Evolutionary conservation across 2,329 filamentous ascomycete species (phyloP).

Genomic region (Fusarium sp.): DNA sequence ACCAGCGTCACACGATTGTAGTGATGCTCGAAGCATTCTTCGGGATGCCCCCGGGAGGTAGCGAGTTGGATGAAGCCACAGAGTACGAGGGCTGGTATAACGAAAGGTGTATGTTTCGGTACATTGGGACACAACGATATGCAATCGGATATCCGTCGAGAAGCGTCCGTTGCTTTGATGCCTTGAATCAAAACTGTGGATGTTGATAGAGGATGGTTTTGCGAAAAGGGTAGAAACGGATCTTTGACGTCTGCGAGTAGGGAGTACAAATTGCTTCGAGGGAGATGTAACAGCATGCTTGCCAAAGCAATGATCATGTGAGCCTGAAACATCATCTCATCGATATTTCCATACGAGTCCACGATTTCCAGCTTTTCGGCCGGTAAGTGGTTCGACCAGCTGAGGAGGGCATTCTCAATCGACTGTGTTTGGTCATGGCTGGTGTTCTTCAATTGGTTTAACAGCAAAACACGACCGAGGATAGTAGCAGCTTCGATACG

Average conservation of each 20-base stretch:
- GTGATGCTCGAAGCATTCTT: slow-evolving; percentile 44
- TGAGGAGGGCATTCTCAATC: slow-evolving; percentile 40
- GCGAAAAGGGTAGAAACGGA: slow-evolving; percentile 16
- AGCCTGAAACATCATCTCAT: slow-evolving; percentile 46
- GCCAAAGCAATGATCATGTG: slow-evolving; percentile 41
- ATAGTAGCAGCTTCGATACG: slow-evolving; percentile 43
- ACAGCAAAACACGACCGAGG: slow-evolving; percentile 29
- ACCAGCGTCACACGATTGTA: slow-evolving; percentile 40
- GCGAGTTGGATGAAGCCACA: slow-evolving; percentile 43
- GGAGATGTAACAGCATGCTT: slow-evolving; percentile 41
- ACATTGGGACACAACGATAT: slow-evolving; percentile 39
- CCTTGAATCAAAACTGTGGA: slow-evolving; percentile 36
- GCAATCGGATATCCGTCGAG: slow-evolving; percentile 39
- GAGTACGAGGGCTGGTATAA: slow-evolving; percentile 34
- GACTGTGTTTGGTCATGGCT: slow-evolving; percentile 42
- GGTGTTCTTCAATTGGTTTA: slow-evolving; percentile 29
- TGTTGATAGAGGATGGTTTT: slow-evolving; percentile 22
- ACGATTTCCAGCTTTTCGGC: slow-evolving; percentile 36
- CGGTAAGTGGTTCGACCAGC: slow-evolving; percentile 41
- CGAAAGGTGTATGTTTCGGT: slow-evolving; percentile 40
- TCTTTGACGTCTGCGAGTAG: slow-evolving; percentile 27
- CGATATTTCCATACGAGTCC: slow-evolving; percentile 37
- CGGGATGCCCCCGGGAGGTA: slow-evolving; percentile 35
- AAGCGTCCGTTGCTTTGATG: slow-evolving; percentile 45
- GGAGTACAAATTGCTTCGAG: slow-evolving; percentile 33